A percentile compares a stretch with the other conserved stretches of the same genome.
Conservation (phyloP, 306 rosid genomes). For the Urtica urens region DNA sequence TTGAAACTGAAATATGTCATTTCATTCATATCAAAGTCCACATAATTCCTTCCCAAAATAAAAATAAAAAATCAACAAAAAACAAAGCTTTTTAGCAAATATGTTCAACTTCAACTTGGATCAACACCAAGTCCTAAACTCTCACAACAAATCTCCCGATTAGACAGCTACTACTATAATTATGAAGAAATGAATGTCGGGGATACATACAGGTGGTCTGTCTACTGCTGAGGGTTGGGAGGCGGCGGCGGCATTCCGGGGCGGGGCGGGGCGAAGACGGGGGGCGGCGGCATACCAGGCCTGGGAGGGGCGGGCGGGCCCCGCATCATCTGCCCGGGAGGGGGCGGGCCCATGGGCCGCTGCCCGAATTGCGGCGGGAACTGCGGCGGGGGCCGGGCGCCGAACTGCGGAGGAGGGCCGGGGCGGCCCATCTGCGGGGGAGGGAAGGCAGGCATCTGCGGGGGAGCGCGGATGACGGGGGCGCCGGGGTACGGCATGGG, state of each 20-base stretch:
- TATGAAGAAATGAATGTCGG: no score
- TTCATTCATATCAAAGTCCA: no score
- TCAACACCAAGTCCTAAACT: no score
- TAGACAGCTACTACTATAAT: no score
- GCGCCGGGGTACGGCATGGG: constrained; percentile 58
- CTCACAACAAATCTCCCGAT: no score
- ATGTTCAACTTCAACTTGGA: no score
- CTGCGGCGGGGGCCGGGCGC: constrained; percentile 52
- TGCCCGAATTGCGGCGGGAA: constrained; percentile 77
- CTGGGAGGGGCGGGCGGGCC: constrained; percentile 86
- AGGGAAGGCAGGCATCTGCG: constrained; percentile 54
- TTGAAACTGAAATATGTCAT: no score
- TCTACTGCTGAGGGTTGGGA: no score
- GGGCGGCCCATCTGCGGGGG: constrained; percentile 58
- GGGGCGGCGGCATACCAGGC: constrained; percentile 67
- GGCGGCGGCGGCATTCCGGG: constrained; percentile 99
- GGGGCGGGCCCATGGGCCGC: constrained; percentile 97
- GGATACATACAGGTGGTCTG: no score
- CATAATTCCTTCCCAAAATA: no score
- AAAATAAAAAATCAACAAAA: no score
- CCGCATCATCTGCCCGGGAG: constrained; percentile 91
- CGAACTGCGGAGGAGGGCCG: constrained; percentile 42
- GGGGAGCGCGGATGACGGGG: constrained; percentile 67
- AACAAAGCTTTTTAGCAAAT: no score
- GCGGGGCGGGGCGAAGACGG: constrained; percentile 46